These are phyloP conservation scores for Auricularia sp. DNA, from an alignment of 768 basidiomycete genomes.

Conservation along the genomic window DNA sequence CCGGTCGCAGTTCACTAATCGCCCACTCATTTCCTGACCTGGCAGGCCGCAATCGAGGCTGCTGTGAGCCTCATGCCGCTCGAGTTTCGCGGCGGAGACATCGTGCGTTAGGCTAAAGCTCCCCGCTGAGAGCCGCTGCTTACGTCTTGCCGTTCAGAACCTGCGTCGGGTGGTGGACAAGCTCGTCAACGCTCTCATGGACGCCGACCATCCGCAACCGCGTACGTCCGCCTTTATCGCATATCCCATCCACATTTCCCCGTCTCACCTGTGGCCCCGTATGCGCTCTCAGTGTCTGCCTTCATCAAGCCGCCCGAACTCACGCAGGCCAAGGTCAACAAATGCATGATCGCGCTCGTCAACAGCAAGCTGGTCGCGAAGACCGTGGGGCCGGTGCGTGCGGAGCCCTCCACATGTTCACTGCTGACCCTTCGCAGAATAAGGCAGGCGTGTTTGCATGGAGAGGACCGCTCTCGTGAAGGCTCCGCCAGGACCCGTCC, in stretches of 20 bases:
- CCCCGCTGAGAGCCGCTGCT: too few relatives aligned
- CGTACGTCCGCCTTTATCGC: slow-evolving; percentile 27
- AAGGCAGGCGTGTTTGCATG: not conserved
- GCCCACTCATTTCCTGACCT: not conserved
- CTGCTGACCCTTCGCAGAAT: not conserved
- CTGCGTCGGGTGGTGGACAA: slow-evolving; percentile 70
- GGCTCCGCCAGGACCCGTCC: too few relatives aligned
- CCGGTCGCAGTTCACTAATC: too few relatives aligned
- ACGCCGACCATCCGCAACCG: slow-evolving; percentile 51
- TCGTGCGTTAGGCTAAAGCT: slow-evolving; percentile 36
- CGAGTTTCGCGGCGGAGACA: slow-evolving; percentile 84
- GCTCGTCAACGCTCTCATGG: slow-evolving; percentile 69
- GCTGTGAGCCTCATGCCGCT: slow-evolving; percentile 70
- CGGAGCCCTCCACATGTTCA: not conserved
- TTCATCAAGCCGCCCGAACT: slow-evolving; percentile 72
- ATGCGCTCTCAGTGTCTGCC: slow-evolving; percentile 49
- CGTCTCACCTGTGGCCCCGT: not conserved
- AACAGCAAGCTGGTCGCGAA: slow-evolving; percentile 77
- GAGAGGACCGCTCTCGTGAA: not conserved
- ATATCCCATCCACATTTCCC: not conserved
- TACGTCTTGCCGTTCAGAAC: slow-evolving; percentile 29
- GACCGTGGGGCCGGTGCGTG: slow-evolving; percentile 49
- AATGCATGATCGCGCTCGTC: slow-evolving; percentile 84
- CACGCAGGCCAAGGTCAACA: slow-evolving; percentile 85
- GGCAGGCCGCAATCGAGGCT: slow-evolving; percentile 52